Evolutionary conservation across 176 grass and related monocot genomes (phyloP).

Genomic region (Musa itinerans): DNA sequence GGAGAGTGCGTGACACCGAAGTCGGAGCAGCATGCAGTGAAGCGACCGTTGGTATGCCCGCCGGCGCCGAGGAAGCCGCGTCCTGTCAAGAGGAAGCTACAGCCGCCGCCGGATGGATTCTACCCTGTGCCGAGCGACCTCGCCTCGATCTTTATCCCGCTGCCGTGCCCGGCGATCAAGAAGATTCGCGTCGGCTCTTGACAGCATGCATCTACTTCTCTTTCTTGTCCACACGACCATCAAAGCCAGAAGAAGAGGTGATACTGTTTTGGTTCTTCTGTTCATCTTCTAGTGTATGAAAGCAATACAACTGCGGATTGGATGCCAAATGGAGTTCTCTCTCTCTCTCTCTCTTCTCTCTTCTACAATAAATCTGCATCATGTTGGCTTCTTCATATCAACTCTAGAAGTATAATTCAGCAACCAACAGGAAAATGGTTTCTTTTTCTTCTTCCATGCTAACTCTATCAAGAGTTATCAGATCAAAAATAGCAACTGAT

Average conservation of each 20-base stretch:
- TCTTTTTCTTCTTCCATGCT: too few species aligned
- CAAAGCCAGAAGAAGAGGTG: too few species aligned
- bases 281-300: background rate
- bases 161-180: background rate
- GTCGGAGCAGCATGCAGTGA: background rate
- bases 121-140: background rate
- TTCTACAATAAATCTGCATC: background rate
- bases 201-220: too few species aligned
- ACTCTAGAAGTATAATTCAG: too few species aligned
- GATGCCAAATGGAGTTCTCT: too few species aligned
- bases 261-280: too few species aligned
- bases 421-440: too few species aligned
- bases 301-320: background rate
- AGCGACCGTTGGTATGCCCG: background rate
- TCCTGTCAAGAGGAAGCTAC: background rate
- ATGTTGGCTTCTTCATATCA: too few species aligned
- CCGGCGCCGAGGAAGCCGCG: background rate
- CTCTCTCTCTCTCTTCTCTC: background rate
- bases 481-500: background rate
- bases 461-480: too few species aligned
- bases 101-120: background rate
- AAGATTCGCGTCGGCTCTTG: background rate
- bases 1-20: background rate
- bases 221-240: too few species aligned
- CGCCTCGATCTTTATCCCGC: background rate